A percentile compares a stretch with the other conserved stretches of the same genome.
phyloP scores from a whole-genome alignment of 2,329 filamentous ascomycete species.

The Venturia effusa region DNA sequence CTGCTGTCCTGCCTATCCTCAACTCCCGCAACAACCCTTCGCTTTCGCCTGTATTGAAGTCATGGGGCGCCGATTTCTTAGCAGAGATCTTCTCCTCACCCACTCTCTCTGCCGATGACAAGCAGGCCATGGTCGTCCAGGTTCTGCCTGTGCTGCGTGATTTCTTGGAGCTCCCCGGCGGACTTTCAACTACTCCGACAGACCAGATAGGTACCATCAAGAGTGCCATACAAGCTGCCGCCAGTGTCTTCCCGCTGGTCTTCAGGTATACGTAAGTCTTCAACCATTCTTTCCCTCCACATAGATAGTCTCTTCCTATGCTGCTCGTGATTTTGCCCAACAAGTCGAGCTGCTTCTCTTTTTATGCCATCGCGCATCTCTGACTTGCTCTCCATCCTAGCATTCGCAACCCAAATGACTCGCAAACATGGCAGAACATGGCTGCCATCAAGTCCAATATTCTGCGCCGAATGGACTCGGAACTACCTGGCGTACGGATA shows the following conservation, averaged over 20 bases:
- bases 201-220: conserved; percentile 75
- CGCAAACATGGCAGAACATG: conserved; percentile 32
- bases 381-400: conserved; percentile 1
- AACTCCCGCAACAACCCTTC: conserved; percentile 50
- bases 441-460: conserved; percentile 13
- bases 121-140: conserved; percentile 65
- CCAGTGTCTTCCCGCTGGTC: conserved; percentile 86
- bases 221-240: conserved; percentile 75
- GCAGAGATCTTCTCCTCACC: conserved; percentile 94
- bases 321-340: conserved; percentile 7
- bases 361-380: not conserved
- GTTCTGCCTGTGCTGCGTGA: conserved; percentile 63
- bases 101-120: conserved; percentile 63
- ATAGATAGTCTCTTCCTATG: conserved; percentile 13
- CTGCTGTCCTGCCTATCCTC: conserved; percentile 77
- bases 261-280: conserved; percentile 85
- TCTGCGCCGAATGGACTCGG: conserved; percentile 74
- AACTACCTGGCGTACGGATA: conserved; percentile 65
- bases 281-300: conserved; percentile 12
- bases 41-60: conserved; percentile 58
- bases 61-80: conserved; percentile 95
- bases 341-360: conserved; percentile 6
- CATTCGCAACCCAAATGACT: conserved; percentile 59
- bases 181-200: conserved; percentile 23
- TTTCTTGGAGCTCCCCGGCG: conserved; percentile 28